Evolutionary conservation across 1,139 yeast species (phyloP).

Genomic region (Hansenula lynferdii): DNA sequence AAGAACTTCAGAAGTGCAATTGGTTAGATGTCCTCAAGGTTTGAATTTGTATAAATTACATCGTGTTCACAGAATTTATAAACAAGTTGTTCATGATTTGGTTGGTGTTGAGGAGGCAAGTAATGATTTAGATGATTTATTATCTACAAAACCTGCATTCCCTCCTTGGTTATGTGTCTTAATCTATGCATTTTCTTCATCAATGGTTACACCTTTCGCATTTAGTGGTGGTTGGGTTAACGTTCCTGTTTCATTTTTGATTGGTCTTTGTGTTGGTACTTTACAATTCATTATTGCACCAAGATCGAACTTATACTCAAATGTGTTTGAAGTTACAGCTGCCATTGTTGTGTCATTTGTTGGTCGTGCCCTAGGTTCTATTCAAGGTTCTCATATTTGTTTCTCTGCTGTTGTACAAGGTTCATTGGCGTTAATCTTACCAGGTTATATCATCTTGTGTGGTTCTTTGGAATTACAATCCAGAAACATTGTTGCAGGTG

Average conservation of each 20-base stretch:
- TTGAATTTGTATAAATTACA: slow-evolving; percentile 75
- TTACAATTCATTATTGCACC: slow-evolving; percentile 81
- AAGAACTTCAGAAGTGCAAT: slow-evolving; percentile 88
- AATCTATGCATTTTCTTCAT: slow-evolving; percentile 75
- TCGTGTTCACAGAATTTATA: slow-evolving; percentile 78
- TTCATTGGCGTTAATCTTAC: slow-evolving; percentile 81
- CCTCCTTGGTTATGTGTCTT: slow-evolving; percentile 77
- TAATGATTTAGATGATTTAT: slow-evolving; percentile 57
- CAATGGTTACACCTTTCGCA: slow-evolving; percentile 82
- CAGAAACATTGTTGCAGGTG: slow-evolving; percentile 85
- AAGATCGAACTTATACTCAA: slow-evolving; percentile 76
- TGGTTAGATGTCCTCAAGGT: slow-evolving; percentile 84
- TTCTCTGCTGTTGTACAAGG: slow-evolving; percentile 90
- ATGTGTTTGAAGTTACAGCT: slow-evolving; percentile 88
- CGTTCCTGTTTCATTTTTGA: slow-evolving; percentile 74
- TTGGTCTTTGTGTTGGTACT: slow-evolving; percentile 79
- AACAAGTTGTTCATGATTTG: slow-evolving; percentile 82
- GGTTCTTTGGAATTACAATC: slow-evolving; percentile 91
- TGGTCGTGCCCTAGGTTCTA: slow-evolving; percentile 87
- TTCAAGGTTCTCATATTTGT: slow-evolving; percentile 62
- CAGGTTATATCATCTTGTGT: slow-evolving; percentile 87
- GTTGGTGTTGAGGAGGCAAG: slow-evolving; percentile 87
- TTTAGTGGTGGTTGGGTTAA: slow-evolving; percentile 91
- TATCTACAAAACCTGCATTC: slow-evolving; percentile 57
- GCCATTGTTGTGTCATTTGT: slow-evolving; percentile 84